Conservation (phyloP, 768 basidiomycete species). For the Termitomyces sp. region DNA sequence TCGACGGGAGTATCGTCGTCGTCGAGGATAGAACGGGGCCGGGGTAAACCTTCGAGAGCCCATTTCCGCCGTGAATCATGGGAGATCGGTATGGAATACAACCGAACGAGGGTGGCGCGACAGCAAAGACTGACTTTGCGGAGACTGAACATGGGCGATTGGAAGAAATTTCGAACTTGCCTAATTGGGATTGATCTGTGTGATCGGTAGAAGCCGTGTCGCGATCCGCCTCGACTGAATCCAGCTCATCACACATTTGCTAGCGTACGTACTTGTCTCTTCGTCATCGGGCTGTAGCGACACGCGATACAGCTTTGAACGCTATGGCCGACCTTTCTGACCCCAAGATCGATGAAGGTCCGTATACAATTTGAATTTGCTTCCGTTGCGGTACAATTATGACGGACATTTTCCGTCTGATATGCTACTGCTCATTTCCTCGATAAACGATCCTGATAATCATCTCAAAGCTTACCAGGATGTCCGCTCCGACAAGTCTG, state of each 20-base stretch:
- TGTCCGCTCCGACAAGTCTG: slow-evolving; percentile 79
- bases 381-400: background rate
- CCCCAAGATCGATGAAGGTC: slow-evolving; percentile 69
- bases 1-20: slow-evolving; percentile 41
- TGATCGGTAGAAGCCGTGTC: slow-evolving; percentile 21
- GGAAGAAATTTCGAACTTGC: slow-evolving; percentile 4
- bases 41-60: slow-evolving; percentile 31
- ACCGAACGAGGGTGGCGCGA: slow-evolving; percentile 14
- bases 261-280: background rate
- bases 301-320: background rate
- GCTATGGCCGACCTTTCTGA: slow-evolving; percentile 79
- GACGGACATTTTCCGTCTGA: slow-evolving; percentile 4
- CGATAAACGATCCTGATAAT: slow-evolving; percentile 16
- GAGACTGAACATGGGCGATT: slow-evolving; percentile 20
- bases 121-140: slow-evolving; percentile 12
- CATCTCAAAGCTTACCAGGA: slow-evolving; percentile 69
- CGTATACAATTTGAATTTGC: background rate
- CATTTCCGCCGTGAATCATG: slow-evolving; percentile 26
- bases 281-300: background rate
- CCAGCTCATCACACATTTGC: background rate
- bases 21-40: slow-evolving; percentile 41
- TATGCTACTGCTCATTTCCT: slow-evolving; percentile 8
- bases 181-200: slow-evolving; percentile 6
- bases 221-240: slow-evolving; percentile 2
- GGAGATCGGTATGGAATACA: slow-evolving; percentile 15